Conservation (phyloP, 2,329 filamentous ascomycete species). For the Calycina marina region DNA sequence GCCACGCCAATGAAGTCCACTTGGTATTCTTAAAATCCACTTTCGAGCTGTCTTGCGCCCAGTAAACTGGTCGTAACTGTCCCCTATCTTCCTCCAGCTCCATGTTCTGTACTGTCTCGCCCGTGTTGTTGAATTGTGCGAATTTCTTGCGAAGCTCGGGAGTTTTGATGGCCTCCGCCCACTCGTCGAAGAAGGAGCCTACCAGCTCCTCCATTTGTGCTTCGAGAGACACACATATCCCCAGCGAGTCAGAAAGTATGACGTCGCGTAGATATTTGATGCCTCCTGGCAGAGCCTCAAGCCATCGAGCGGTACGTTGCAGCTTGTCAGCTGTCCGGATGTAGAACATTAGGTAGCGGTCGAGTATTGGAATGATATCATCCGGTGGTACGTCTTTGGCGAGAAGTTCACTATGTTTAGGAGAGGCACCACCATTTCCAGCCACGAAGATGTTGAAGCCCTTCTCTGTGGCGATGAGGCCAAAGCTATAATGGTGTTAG, state of each 20-base stretch:
- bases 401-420: slow-evolving; percentile 66
- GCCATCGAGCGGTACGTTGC: slow-evolving; percentile 77
- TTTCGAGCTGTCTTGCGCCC: slow-evolving; percentile 52
- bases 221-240: slow-evolving; percentile 72
- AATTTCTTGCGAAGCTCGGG: slow-evolving; percentile 57
- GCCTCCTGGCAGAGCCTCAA: slow-evolving; percentile 71
- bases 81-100: slow-evolving; percentile 59
- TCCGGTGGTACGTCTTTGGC: slow-evolving; percentile 75
- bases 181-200: slow-evolving; percentile 77
- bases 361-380: slow-evolving; percentile 69
- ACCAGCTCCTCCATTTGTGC: slow-evolving; percentile 79
- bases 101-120: slow-evolving; percentile 52
- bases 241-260: slow-evolving; percentile 71
- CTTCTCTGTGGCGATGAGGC: slow-evolving; percentile 81
- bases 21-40: slow-evolving; percentile 58
- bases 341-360: slow-evolving; percentile 86
- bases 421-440: slow-evolving; percentile 79
- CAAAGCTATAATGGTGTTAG: slow-evolving; percentile 42
- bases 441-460: slow-evolving; percentile 88
- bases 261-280: slow-evolving; percentile 73
- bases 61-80: slow-evolving; percentile 62
- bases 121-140: slow-evolving; percentile 71
- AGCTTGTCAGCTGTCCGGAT: slow-evolving; percentile 85
- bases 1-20: slow-evolving; percentile 60
- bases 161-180: slow-evolving; percentile 66